Conservation (phyloP, 345 rosid species). For the Rhodamnia rubescens region DNA sequence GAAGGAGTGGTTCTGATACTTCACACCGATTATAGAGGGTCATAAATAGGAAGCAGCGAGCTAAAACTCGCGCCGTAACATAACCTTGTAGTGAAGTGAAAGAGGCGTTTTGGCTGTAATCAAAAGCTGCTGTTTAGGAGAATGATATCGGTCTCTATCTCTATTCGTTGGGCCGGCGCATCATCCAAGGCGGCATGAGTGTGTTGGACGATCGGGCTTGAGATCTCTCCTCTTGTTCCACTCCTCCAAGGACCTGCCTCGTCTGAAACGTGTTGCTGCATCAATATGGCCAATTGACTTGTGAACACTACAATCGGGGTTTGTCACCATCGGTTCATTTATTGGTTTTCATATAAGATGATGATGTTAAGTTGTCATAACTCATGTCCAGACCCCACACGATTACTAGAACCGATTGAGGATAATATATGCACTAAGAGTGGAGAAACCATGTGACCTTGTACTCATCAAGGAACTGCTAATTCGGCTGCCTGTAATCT, state of each 20-base stretch:
- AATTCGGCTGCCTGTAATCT: neutral
- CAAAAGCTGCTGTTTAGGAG: neutral
- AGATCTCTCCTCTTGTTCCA: conserved; percentile 8
- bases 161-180: conserved; percentile 15
- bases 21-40: neutral
- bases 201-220: conserved; percentile 4
- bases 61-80: neutral
- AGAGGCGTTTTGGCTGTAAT: neutral
- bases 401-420: neutral
- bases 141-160: neutral
- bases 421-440: neutral
- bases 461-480: neutral
- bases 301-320: neutral
- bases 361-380: neutral
- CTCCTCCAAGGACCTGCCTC: neutral
- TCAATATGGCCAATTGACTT: neutral
- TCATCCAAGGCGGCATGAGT: conserved; percentile 41
- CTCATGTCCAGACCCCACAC: neutral
- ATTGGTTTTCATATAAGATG: neutral
- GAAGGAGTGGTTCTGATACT: neutral
- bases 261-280: conserved; percentile 18
- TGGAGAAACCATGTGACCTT: neutral
- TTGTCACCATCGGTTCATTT: neutral
- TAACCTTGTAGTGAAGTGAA: neutral
- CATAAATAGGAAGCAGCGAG: neutral